Evolutionary conservation across 805 yeast species (phyloP).

Genomic region (Brettanomyces sp.): DNA sequence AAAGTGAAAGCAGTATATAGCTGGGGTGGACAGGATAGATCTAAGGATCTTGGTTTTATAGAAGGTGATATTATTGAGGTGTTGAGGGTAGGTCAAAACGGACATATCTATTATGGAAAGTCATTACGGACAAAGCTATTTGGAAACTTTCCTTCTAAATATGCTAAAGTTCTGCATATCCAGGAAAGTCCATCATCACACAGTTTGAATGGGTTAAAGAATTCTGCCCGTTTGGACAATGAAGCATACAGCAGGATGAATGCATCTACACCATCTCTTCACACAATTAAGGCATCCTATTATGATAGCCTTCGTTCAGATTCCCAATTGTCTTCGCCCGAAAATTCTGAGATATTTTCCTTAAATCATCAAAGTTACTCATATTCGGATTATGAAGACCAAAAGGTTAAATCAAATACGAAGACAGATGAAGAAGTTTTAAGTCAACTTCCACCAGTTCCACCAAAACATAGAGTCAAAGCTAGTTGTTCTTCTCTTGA

Average conservation of each 20-base stretch:
- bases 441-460: conserved; percentile 25
- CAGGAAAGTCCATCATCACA: conserved; percentile 12
- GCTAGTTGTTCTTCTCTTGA: background rate
- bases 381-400: conserved; percentile 6
- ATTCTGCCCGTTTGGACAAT: background rate
- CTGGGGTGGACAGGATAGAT: conserved; percentile 88
- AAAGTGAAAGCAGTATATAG: conserved; percentile 60
- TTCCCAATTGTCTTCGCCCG: conserved; percentile 2
- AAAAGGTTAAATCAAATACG: conserved; percentile 2
- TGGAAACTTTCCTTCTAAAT: conserved; percentile 85
- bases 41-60: conserved; percentile 76
- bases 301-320: background rate
- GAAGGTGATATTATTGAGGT: conserved; percentile 93
- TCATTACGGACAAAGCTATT: conserved; percentile 69
- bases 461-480: conserved; percentile 25
- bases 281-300: background rate
- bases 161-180: conserved; percentile 50
- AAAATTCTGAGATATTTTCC: conserved; percentile 6
- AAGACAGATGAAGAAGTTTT: conserved; percentile 2
- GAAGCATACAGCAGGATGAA: background rate
- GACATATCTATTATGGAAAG: conserved; percentile 87
- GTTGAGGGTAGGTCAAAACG: conserved; percentile 59
- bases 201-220: conserved; percentile 7
- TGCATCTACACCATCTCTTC: background rate
- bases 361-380: conserved; percentile 4